These are phyloP conservation scores for Yamadazyma epiphylla DNA, from an alignment of 1,139 yeast genomes.

Conservation along the genomic window DNA sequence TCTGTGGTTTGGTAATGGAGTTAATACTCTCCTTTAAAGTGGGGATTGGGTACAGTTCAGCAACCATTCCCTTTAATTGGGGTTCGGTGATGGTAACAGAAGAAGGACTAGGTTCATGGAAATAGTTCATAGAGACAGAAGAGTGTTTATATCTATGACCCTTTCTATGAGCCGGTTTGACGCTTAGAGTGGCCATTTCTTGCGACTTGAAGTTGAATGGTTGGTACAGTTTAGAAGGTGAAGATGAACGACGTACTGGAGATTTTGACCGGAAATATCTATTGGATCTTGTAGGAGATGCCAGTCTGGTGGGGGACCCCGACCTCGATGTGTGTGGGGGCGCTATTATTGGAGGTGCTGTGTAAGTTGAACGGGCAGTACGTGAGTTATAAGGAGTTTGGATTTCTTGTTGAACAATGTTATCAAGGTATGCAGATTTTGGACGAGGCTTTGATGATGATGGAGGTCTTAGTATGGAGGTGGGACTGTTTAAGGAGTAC, in stretches of 20 bases:
- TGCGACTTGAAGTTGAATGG: slow-evolving; percentile 48
- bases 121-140: slow-evolving; percentile 93
- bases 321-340: slow-evolving; percentile 16
- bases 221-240: slow-evolving; percentile 30
- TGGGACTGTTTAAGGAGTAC: slow-evolving; percentile 20
- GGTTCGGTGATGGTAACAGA: slow-evolving; percentile 17
- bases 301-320: slow-evolving; percentile 27
- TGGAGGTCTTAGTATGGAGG: slow-evolving; percentile 8
- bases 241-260: slow-evolving; percentile 22
- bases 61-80: slow-evolving; percentile 60
- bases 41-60: slow-evolving; percentile 81
- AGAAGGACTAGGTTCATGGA: slow-evolving; percentile 79
- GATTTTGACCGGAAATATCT: slow-evolving; percentile 25
- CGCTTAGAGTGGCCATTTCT: slow-evolving; percentile 32
- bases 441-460: slow-evolving; percentile 28
- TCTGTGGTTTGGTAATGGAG: slow-evolving; percentile 53
- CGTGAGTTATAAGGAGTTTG: slow-evolving; percentile 7
- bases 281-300: slow-evolving; percentile 27
- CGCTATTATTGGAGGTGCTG: slow-evolving; percentile 15
- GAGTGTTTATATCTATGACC: slow-evolving; percentile 96
- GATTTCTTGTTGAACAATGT: too few relatives aligned
- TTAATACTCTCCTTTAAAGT: slow-evolving; percentile 56
- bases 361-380: slow-evolving; percentile 7
- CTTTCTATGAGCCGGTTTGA: slow-evolving; percentile 71
- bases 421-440: slow-evolving; percentile 26